Evolutionary conservation across 176 grass and related monocot genomes (phyloP).

Genomic region (Triticum urartu): DNA sequence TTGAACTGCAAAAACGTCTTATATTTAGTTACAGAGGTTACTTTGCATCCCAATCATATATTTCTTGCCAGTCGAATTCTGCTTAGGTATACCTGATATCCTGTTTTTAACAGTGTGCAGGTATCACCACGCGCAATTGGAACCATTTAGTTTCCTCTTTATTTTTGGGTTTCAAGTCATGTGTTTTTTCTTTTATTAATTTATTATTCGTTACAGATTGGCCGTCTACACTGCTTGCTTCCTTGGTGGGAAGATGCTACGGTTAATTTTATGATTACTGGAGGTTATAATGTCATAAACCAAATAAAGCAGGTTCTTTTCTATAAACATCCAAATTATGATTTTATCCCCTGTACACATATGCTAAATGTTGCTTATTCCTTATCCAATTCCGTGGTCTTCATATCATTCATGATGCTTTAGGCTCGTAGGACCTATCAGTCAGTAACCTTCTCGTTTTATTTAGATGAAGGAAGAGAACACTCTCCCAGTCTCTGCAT

Average conservation of each 20-base stretch:
- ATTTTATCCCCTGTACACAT: background rate
- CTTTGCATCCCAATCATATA: background rate
- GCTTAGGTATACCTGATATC: background rate
- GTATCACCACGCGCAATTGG: background rate
- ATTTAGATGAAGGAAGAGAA: background rate
- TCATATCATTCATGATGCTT: background rate
- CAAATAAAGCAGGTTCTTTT: slow-evolving; percentile 74
- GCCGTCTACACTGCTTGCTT: slow-evolving; percentile 78
- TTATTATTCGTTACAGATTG: slow-evolving; percentile 52
- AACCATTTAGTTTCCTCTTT: background rate
- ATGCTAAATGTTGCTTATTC: background rate
- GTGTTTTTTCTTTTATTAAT: background rate
- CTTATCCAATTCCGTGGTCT: background rate
- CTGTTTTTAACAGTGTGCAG: slow-evolving; percentile 8
- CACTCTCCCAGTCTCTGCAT: background rate
- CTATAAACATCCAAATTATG: background rate
- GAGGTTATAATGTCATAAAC: slow-evolving; percentile 84
- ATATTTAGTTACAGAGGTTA: background rate
- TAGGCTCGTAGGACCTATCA: background rate
- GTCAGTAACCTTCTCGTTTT: background rate
- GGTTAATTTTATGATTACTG: slow-evolving; percentile 88
- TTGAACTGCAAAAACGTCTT: too few species aligned
- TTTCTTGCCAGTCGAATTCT: background rate
- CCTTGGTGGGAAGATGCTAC: slow-evolving; percentile 97
- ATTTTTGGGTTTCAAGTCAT: background rate